phyloP scores from a whole-genome alignment of 495 filamentous ascomycete species.

The Penicillium verhagenii region DNA sequence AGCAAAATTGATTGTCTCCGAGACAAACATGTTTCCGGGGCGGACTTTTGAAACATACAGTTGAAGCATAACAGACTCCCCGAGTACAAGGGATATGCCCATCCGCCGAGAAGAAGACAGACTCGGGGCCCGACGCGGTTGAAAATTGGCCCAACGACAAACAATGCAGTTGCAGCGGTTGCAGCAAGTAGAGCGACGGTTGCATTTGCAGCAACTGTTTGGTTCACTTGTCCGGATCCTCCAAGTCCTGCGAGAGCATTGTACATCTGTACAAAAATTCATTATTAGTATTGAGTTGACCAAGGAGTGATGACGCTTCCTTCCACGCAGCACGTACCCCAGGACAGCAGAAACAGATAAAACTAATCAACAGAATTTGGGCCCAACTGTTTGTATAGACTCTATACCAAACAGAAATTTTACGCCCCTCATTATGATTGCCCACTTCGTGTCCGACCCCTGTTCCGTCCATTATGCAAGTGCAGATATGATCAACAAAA shows the following conservation, averaged over 20 bases:
- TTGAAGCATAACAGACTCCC: constrained; percentile 44
- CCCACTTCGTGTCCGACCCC: constrained; percentile 1
- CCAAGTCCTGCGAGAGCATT: constrained; percentile 65
- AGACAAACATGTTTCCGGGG: not conserved
- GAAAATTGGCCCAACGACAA: constrained; percentile 44
- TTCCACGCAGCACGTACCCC: constrained; percentile 41
- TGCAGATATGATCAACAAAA: not conserved
- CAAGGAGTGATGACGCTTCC: too few relatives aligned
- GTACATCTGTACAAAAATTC: constrained; percentile 51
- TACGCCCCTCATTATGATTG: not conserved
- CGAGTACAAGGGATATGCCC: constrained; percentile 44
- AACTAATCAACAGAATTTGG: constrained; percentile 46
- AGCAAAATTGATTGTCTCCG: not conserved
- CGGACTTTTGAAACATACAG: constrained; percentile 13
- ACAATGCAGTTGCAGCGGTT: constrained; percentile 41
- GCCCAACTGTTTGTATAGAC: constrained; percentile 39
- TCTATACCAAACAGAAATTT: constrained; percentile 14
- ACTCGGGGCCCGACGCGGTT: constrained; percentile 39
- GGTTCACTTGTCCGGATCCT: constrained; percentile 50
- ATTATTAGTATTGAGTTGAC: not conserved
- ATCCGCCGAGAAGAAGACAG: constrained; percentile 42
- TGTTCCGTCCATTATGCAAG: not conserved
- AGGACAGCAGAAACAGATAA: constrained; percentile 82
- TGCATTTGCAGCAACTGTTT: constrained; percentile 43
- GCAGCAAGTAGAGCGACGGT: constrained; percentile 40